Base-by-base conservation (phyloP, 2,329 filamentous ascomycete species). In the Neonectria coccinea region DNA sequence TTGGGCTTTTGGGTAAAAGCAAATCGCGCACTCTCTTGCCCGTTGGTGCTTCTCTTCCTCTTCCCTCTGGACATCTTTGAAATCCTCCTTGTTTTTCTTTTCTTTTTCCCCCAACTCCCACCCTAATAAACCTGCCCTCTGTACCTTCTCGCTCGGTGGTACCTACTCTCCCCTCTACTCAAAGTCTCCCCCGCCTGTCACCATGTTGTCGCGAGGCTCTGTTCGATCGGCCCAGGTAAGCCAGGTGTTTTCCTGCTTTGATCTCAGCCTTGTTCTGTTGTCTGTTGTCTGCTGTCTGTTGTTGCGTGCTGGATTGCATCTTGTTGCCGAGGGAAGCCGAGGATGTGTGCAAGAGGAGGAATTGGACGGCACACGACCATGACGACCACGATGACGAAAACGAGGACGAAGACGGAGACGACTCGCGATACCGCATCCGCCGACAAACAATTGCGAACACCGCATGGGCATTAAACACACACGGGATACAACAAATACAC, bases 191-290 rank as follows among this genome's bases (percentile, higher is more conserved):
- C 60, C 61, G 33, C 50, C 42, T 25, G 14, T 45, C 78, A 85
- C 74, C 70, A 89, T 89, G 86, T 77, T 89, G 79, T 88, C 86
- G 78, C 85, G 85, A 80, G 84, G 83, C 80, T 85, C 86, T 76
- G 72, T 83, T 71, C 78, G 84, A 78, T 80, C 85, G 79, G 85
- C 86, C 73, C 84, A 88, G 86, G 86, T 88, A 84, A 71, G 83
- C 81, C 45, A 25, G 45, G 18, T 61, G 39, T 59, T 60, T 60
- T 58, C 6, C 55, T 60, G 31, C n/a, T 66, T 56, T 61, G 22
- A 41, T 52, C 48, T 53, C 55, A 56, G 22, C 50, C 20, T 45
- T 52, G 29, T 29, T 29, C 9, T 29, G 29, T 29, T 29, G 27
- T 6, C 7, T 8, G 29, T 29, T 29, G 25, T 6, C 25, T 25